phyloP scores from a whole-genome alignment of 2,329 filamentous ascomycete genomes.

The Zasmidium citrigriseum region DNA sequence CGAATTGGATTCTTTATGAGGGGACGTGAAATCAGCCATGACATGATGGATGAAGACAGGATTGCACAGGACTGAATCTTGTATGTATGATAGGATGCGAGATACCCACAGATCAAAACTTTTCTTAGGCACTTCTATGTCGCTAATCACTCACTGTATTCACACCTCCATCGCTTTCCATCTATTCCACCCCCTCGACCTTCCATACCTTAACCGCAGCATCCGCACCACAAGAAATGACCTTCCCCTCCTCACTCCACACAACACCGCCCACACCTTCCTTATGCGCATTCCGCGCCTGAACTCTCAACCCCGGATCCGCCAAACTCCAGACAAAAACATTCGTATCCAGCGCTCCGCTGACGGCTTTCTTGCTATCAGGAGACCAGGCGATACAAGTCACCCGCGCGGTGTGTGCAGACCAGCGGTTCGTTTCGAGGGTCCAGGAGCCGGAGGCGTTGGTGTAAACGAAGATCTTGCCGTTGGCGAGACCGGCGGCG shows the following conservation, averaged over 20 bases:
- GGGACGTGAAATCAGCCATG: conserved; percentile 1
- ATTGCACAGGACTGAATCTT: no score
- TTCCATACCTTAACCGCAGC: conserved; percentile 89
- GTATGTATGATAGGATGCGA: background rate
- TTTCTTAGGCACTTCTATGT: background rate
- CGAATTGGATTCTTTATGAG: conserved; percentile 6
- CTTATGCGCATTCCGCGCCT: conserved; percentile 87
- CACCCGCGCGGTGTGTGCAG: conserved; percentile 68
- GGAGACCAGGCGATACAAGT: conserved; percentile 76
- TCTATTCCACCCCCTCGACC: conserved; percentile 50
- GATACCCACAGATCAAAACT: background rate
- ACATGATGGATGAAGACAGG: no score
- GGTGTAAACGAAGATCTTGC: conserved; percentile 84
- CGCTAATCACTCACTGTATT: background rate
- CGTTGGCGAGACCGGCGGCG: conserved; percentile 78
- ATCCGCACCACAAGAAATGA: conserved; percentile 83
- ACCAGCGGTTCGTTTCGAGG: conserved; percentile 78
- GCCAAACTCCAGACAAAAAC: conserved; percentile 87
- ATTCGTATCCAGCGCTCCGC: conserved; percentile 86
- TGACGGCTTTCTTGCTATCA: conserved; percentile 74
- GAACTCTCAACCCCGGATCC: conserved; percentile 81
- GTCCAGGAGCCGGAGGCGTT: conserved; percentile 50
- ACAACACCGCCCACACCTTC: conserved; percentile 87
- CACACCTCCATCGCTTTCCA: background rate
- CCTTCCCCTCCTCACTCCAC: conserved; percentile 69